phyloP scores from a whole-genome alignment of 2,329 filamentous ascomycete species.

The Monilinia fructigena region DNA sequence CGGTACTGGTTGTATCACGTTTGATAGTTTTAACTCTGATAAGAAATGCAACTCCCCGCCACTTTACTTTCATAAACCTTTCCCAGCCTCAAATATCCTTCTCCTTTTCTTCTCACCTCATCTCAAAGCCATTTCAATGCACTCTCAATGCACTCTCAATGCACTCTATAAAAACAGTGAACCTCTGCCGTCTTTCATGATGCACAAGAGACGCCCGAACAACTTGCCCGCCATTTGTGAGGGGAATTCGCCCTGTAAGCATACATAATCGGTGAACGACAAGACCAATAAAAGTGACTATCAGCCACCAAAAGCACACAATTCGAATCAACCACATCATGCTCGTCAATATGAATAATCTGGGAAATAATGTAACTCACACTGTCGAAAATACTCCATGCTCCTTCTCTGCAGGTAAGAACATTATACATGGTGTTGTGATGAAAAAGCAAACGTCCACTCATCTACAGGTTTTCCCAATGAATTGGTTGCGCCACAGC shows the following conservation, averaged over 20 bases:
- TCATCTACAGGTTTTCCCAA: not conserved
- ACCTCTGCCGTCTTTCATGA: not conserved
- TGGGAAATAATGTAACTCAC: not conserved
- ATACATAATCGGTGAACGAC: conserved; percentile 7
- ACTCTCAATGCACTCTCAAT: not conserved
- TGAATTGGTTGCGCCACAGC: conserved; percentile 7
- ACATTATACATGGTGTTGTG: not conserved
- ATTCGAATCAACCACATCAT: not conserved
- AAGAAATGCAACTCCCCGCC: not conserved
- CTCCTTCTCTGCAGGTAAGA: not conserved
- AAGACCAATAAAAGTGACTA: not conserved
- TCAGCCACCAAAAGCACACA: conserved; percentile 1
- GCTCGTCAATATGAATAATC: not conserved
- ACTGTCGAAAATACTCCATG: not conserved
- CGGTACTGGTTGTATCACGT: not conserved
- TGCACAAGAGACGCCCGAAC: not conserved
- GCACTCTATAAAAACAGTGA: not conserved
- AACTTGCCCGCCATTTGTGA: not conserved
- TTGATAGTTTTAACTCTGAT: not conserved
- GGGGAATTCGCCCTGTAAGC: not conserved
- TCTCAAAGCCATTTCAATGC: not conserved
- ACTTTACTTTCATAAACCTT: not conserved
- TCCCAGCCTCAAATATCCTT: conserved; percentile 14
- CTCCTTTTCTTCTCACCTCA: not conserved
- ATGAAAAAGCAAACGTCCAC: conserved; percentile 2